Evolutionary conservation across 2,329 filamentous ascomycete species (phyloP).

Genomic region (Colletotrichum sidae): DNA sequence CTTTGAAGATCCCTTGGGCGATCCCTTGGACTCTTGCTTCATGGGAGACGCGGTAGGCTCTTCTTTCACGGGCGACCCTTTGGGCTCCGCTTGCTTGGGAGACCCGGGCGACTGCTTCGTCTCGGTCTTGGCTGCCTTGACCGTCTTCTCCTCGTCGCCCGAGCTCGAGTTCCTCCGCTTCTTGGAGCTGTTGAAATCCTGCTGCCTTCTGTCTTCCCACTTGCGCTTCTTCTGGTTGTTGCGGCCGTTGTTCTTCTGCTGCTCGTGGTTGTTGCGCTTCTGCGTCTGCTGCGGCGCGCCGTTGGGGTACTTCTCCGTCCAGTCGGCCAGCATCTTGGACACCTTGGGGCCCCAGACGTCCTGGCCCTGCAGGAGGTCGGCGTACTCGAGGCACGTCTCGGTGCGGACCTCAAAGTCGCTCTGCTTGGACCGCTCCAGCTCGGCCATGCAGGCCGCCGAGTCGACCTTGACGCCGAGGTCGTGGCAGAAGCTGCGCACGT

Average conservation of each 20-base stretch:
- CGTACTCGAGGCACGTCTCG: slow-evolving; percentile 80
- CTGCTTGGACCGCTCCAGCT: slow-evolving; percentile 84
- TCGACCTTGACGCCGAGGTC: slow-evolving; percentile 87
- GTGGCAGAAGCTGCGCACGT: slow-evolving; percentile 93
- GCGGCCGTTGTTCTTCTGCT: slow-evolving; percentile 26
- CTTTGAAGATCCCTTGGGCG: slow-evolving; percentile 22
- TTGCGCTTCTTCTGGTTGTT: slow-evolving; percentile 38
- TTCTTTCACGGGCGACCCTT: slow-evolving; percentile 11
- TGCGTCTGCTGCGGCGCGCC: slow-evolving; percentile 41
- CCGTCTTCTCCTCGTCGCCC: slow-evolving; percentile 31
- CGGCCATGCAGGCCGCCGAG: slow-evolving; percentile 87
- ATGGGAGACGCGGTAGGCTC: slow-evolving; percentile 18
- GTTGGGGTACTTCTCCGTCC: slow-evolving; percentile 47
- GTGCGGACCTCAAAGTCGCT: slow-evolving; percentile 80
- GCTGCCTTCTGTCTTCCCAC: slow-evolving; percentile 25
- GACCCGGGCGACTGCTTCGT: background rate
- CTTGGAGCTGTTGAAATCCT: slow-evolving; percentile 17
- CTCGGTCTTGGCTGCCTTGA: slow-evolving; percentile 24
- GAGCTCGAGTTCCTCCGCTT: slow-evolving; percentile 37
- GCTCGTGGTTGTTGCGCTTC: slow-evolving; percentile 31
- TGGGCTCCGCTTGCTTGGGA: slow-evolving; percentile 7
- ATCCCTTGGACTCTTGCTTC: slow-evolving; percentile 20
- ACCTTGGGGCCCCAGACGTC: slow-evolving; percentile 86
- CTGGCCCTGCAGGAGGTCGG: slow-evolving; percentile 81
- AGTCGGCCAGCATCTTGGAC: slow-evolving; percentile 56